These are phyloP conservation scores for Podaxis mareebaensis DNA, from an alignment of 768 basidiomycete species.

Conservation along the genomic window DNA sequence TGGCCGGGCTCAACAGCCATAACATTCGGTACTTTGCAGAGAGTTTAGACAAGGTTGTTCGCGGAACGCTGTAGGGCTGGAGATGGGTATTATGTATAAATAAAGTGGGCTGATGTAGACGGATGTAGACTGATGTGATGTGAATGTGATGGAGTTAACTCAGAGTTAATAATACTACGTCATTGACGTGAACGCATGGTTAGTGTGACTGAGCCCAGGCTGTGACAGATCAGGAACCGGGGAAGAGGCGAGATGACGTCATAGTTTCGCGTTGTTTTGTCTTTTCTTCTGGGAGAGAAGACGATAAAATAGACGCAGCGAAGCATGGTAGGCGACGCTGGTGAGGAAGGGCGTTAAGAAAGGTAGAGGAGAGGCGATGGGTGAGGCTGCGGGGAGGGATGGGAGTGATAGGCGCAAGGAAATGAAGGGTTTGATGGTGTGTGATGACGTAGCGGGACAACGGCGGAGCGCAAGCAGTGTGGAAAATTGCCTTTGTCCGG, in stretches of 20 bases:
- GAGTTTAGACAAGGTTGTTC: constrained; percentile 67
- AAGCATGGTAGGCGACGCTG: not conserved
- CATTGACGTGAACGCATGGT: constrained; percentile 16
- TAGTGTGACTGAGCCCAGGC: constrained; percentile 12
- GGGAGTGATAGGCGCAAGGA: constrained; percentile 10
- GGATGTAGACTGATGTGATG: not conserved
- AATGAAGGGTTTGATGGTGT: constrained; percentile 13
- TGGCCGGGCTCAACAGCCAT: constrained; percentile 85
- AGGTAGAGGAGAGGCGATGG: not conserved
- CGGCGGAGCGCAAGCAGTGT: constrained; percentile 13
- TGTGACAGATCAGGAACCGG: constrained; percentile 19
- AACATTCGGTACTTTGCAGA: constrained; percentile 81
- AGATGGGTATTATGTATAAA: constrained; percentile 2
- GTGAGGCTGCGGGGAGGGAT: not conserved
- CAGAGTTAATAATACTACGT: constrained; percentile 7
- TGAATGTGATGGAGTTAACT: not conserved
- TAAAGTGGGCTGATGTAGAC: not conserved
- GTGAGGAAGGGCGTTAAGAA: not conserved
- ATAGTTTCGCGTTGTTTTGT: constrained; percentile 12
- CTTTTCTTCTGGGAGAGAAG: not conserved
- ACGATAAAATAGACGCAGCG: not conserved
- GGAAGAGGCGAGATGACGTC: constrained; percentile 13
- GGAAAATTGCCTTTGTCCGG: constrained; percentile 8
- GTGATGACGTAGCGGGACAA: constrained; percentile 16
- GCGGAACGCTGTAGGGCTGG: constrained; percentile 25